Evolutionary conservation across 108 stramenopile genomes (phyloP), one percentile per base, ranked within the genome.

Genomic region (Chaetoceros muelleri): DNA sequence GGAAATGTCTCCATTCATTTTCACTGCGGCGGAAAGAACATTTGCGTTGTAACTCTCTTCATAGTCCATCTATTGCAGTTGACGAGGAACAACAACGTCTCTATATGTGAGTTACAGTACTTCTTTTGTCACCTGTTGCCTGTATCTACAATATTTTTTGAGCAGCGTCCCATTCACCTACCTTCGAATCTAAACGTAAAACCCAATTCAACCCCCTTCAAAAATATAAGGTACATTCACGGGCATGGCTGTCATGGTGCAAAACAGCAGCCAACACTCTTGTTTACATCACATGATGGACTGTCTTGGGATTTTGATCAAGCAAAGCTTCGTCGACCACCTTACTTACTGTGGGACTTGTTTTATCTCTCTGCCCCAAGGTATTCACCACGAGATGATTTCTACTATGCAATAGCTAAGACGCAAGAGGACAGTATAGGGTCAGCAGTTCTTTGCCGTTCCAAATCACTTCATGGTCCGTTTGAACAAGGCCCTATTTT

Each of bases 391-490:
- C 18, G 23, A 24, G 24, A 53, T 28, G 50, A 20, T 24, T 61
- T 21, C 49, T 61, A 61, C 30, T 52, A 52, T 51, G 30, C 27
- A 25, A 24, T 52, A 16, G 18, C 51, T 5, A 61, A 28, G 60
- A 61, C 30, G 23, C 21, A 18, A 20, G 44, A 44, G 21, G 55
- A 44, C 18, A 17, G 18, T 47, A 22, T n/a, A 18, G n/a, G n/a
- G n/a, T n/a, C n/a, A n/a, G 40, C 23, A n/a, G 20, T 47, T 31
- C 60, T 61, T n/a, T 52, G 52, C 25, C 60, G 60, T 29, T 28
- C 51, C 50, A 16, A 21, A 19, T 61, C 60, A 21, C n/a, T 53
- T 24, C 19, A 22, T n/a, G 60, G 60, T 61, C 60, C 60, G n/a
- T 61, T 51, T 28, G 60, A 53, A 30, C 20, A 52, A 46, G 60